Percentiles rank a stretch among this genome's conserved stretches.
These are phyloP conservation scores for Gossypium sturtianum DNA, from an alignment of 345 rosid genomes.

Conservation along the genomic window DNA sequence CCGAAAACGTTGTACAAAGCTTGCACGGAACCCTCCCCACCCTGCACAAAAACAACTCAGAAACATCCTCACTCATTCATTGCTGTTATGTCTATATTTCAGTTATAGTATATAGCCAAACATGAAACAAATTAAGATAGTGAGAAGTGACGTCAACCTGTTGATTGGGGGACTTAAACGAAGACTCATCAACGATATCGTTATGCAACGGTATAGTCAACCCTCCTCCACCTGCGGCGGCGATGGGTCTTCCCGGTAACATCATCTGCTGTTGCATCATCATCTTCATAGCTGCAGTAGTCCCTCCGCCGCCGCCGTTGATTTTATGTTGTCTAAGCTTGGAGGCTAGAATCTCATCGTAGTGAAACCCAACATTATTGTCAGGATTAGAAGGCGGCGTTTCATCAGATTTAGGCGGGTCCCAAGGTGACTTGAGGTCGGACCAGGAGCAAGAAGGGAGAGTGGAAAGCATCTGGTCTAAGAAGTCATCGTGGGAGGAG, in stretches of 20 bases:
- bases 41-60: conserved; percentile 15
- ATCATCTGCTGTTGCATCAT: conserved; percentile 52
- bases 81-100: background rate
- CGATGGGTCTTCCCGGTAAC: conserved; percentile 33
- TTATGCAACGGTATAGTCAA: conserved; percentile 19
- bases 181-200: conserved; percentile 40
- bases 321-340: conserved; percentile 46
- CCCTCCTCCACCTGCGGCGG: conserved; percentile 11
- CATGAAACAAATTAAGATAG: background rate
- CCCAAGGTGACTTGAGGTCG: conserved; percentile 37
- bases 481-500: conserved; percentile 53
- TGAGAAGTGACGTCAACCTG: conserved; percentile 20
- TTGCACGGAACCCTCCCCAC: conserved; percentile 38
- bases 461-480: conserved; percentile 73
- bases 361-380: conserved; percentile 29
- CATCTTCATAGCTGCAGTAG: conserved; percentile 35
- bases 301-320: conserved; percentile 28
- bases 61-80: background rate
- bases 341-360: conserved; percentile 38
- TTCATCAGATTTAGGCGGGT: conserved; percentile 37
- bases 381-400: conserved; percentile 19
- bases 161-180: conserved; percentile 33
- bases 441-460: conserved; percentile 56
- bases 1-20: conserved; percentile 54
- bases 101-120: background rate